These are phyloP conservation scores for Sporothrix mexicana DNA, from an alignment of 2,329 filamentous ascomycete species.

Conservation along the genomic window DNA sequence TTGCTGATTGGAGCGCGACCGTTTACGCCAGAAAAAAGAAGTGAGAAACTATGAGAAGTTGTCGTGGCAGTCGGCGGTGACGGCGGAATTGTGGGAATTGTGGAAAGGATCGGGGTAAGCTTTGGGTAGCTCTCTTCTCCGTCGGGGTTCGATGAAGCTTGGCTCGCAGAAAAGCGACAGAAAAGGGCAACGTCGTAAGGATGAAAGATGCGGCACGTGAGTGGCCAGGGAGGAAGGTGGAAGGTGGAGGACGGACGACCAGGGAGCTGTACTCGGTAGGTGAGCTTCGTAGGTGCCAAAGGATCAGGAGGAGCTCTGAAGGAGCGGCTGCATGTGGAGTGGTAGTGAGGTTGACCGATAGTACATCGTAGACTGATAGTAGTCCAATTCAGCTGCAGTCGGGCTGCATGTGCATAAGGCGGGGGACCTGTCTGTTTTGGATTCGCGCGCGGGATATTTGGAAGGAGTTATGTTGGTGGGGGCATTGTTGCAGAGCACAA, in stretches of 20 bases:
- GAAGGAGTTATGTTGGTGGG: neutral
- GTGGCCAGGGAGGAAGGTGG: neutral
- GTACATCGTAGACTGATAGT: too few relatives aligned
- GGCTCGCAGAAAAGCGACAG: neutral
- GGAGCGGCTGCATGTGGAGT: neutral
- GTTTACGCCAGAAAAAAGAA: neutral
- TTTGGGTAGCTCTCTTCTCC: neutral
- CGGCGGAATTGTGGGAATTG: neutral
- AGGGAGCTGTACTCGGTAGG: neutral
- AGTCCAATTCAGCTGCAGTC: neutral
- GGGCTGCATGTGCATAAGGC: constrained; percentile 22
- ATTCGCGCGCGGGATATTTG: neutral
- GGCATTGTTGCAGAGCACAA: neutral
- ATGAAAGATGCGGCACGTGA: neutral
- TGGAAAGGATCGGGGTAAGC: neutral
- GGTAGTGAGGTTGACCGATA: too few relatives aligned
- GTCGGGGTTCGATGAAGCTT: neutral
- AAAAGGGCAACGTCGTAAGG: too few relatives aligned
- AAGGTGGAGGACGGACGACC: neutral
- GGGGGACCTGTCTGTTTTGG: neutral
- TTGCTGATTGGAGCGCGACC: neutral
- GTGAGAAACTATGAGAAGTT: neutral
- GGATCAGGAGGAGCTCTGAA: neutral
- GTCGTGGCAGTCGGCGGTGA: neutral
- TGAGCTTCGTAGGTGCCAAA: neutral